Conservation (phyloP, 164 flowering plant species). For the Chloranthus sessilifolius region DNA sequence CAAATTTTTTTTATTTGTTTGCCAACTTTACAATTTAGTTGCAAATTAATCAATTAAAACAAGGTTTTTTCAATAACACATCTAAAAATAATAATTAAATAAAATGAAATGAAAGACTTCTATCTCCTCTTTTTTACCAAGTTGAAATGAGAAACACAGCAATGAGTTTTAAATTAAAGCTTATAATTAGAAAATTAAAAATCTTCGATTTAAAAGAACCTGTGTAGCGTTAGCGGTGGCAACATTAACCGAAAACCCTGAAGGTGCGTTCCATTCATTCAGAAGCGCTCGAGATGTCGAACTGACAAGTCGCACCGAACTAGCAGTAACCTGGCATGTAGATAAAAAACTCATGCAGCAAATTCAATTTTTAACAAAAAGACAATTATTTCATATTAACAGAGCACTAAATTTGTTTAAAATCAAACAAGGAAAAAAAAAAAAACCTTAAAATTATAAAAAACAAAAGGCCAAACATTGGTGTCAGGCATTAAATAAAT, state of each 20-base stretch:
- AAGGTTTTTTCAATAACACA: not conserved
- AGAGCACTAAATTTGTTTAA: not conserved
- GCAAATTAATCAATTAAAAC: not conserved
- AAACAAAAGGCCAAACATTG: too few relatives aligned
- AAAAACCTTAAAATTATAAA: too few relatives aligned
- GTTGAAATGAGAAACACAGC: too few relatives aligned
- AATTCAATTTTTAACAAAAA: not conserved
- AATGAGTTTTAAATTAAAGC: too few relatives aligned
- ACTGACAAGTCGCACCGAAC: slow-evolving; percentile 79
- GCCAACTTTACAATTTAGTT: too few relatives aligned
- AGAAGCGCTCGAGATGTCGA: slow-evolving; percentile 68
- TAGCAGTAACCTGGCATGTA: slow-evolving; percentile 71
- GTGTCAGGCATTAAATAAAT: too few relatives aligned
- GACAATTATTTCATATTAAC: too few relatives aligned
- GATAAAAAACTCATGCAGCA: not conserved
- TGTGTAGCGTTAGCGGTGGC: slow-evolving; percentile 96
- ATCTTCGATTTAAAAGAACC: slow-evolving; percentile 46
- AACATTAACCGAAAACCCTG: slow-evolving; percentile 84
- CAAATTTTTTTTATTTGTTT: too few relatives aligned
- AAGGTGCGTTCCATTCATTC: slow-evolving; percentile 86
- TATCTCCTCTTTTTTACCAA: too few relatives aligned
- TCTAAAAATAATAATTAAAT: not conserved
- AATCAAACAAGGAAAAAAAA: too few relatives aligned
- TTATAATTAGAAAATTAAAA: too few relatives aligned
- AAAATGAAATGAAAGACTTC: not conserved